Base-by-base conservation (phyloP, 768 basidiomycete genomes). In the Cyathus striatus region DNA sequence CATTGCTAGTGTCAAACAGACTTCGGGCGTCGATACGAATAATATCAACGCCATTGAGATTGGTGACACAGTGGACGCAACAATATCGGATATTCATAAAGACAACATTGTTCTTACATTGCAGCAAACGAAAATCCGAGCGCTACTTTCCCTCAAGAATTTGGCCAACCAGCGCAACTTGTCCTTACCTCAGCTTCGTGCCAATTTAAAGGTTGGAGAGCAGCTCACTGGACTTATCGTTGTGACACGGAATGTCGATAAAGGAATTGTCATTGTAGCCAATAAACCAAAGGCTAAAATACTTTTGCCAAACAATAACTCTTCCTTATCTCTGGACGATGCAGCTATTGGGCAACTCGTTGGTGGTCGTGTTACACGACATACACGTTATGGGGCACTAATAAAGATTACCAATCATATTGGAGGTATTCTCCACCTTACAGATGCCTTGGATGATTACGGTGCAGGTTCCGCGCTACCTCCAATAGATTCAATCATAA, bases 1-100 rank as follows among this genome's bases (percentile, higher is more conserved):
- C 42, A 67, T 83, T 32, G 94, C 89, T 10, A 96, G 93, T 55
- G 83, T 95, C 45, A 84, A 86, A 21, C 90, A 93, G 67, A 89
- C 86, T 1, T 54, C 80, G 34, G 71, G 62, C 44, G 56, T 72
- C 43, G 55, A 73, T 46, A 55, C 74, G 44, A 61, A 71, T 40
- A 84, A 90, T 52, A 82, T 90, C 56, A 81, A 78, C 52, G 74
- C 72, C 16, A 73, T 94, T 40, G 82, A 88, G 56, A 79, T 94
- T 49, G 90, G 91, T 5, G 75, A 85, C 52, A 73, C 69, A 33
- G 81, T 86, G 3, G 72, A 77, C 47, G 93, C 87, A 38, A 68
- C 66, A 4, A 69, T 97, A n/a, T 57, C 75, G 13, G 87, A 89
- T 47, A 72, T 99, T 18, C 95, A 94, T 66, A 83, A 86, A 53